Evolutionary conservation across 192 early-diverging fungal species (phyloP).

Genomic region (Podila epicladia): DNA sequence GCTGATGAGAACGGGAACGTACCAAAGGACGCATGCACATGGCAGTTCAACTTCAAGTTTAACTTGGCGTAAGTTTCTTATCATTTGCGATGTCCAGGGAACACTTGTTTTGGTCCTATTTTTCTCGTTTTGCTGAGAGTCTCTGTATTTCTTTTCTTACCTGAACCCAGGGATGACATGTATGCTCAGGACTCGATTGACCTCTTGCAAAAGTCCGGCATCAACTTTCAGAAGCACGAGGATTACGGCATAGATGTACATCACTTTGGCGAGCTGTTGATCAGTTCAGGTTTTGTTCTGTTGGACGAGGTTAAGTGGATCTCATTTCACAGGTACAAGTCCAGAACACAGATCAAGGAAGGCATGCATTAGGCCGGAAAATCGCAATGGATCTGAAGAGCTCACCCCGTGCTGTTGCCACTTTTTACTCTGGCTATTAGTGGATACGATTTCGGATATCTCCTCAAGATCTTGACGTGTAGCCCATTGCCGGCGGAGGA

Average conservation of each 20-base stretch:
- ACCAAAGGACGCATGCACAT: slow-evolving; percentile 89
- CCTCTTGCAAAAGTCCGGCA: slow-evolving; percentile 94
- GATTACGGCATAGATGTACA: slow-evolving; percentile 96
- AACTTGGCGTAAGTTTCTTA: slow-evolving; percentile 72
- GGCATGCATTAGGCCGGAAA: neutral
- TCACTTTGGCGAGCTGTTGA: slow-evolving; percentile 97
- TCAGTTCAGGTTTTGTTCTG: slow-evolving; percentile 95
- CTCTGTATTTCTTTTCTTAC: too few species aligned
- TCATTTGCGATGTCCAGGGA: neutral
- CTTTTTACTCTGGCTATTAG: slow-evolving; percentile 49
- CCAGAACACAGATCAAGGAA: too few species aligned
- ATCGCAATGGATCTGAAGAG: neutral
- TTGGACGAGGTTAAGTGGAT: slow-evolving; percentile 97
- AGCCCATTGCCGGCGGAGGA: slow-evolving; percentile 92
- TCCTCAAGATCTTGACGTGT: slow-evolving; percentile 96
- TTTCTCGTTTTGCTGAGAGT: too few species aligned
- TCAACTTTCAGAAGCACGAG: slow-evolving; percentile 97
- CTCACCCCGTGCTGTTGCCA: neutral
- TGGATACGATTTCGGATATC: slow-evolving; percentile 99
- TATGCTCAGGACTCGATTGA: slow-evolving; percentile 99
- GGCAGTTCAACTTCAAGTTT: slow-evolving; percentile 99
- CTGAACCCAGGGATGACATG: slow-evolving; percentile 84
- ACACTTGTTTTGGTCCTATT: too few species aligned
- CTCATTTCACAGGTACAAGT: slow-evolving; percentile 92
- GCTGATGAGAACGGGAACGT: slow-evolving; percentile 87